These are phyloP conservation scores for Psilocybe cubensis DNA, from an alignment of 768 basidiomycete genomes.

Conservation along the genomic window DNA sequence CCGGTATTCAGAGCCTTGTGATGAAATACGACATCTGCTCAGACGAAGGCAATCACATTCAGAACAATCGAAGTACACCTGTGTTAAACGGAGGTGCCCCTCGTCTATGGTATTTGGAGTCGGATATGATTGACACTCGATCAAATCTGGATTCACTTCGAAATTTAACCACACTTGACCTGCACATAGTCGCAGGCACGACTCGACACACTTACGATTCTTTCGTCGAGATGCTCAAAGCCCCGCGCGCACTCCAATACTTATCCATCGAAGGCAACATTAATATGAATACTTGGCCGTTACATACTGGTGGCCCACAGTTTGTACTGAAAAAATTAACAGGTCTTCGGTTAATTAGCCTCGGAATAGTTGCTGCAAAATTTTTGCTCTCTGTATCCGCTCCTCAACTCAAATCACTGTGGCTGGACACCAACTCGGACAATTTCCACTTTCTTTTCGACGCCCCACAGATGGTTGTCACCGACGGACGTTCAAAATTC, in stretches of 20 bases:
- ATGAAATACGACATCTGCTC: slow-evolving; percentile 17
- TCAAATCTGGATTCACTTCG: slow-evolving; percentile 24
- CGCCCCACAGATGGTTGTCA: slow-evolving; percentile 19
- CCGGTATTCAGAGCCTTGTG: slow-evolving; percentile 29
- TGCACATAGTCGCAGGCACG: slow-evolving; percentile 19
- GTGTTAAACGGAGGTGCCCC: slow-evolving; percentile 26
- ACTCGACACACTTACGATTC: slow-evolving; percentile 16
- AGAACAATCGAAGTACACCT: background rate
- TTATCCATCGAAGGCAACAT: slow-evolving; percentile 33
- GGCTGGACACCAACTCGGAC: slow-evolving; percentile 33
- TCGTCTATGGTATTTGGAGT: slow-evolving; percentile 26
- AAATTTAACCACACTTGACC: slow-evolving; percentile 35
- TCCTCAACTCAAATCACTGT: slow-evolving; percentile 37
- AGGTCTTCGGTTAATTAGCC: slow-evolving; percentile 31
- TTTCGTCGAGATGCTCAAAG: slow-evolving; percentile 21
- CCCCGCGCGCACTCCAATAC: slow-evolving; percentile 26
- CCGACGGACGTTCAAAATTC: slow-evolving; percentile 24
- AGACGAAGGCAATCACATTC: background rate
- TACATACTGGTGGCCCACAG: slow-evolving; percentile 13
- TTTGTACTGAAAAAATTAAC: slow-evolving; percentile 27
- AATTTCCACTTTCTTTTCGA: slow-evolving; percentile 22
- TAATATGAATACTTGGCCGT: slow-evolving; percentile 21
- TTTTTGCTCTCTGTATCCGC: slow-evolving; percentile 31
- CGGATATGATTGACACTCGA: slow-evolving; percentile 27
- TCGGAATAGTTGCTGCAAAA: slow-evolving; percentile 25